phyloP scores from a whole-genome alignment of 1,284 basidiomycete genomes.

The Fomitiporia mediterranea region DNA sequence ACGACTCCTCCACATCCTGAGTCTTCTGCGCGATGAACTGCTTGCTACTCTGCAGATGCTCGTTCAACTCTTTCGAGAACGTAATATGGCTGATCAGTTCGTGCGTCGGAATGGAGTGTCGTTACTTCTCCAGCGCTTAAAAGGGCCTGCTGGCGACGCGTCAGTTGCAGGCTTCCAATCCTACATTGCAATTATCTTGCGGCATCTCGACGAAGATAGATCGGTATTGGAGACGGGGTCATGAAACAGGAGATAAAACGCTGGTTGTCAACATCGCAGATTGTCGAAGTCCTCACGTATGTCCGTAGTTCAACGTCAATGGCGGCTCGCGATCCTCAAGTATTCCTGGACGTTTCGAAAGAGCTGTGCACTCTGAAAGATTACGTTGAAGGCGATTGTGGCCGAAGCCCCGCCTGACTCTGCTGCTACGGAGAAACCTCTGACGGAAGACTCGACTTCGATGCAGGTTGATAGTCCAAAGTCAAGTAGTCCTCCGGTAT shows the following conservation, averaged over 20 bases:
- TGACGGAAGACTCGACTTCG: constrained; percentile 20
- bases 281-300: constrained; percentile 70
- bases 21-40: constrained; percentile 71
- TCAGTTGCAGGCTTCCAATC: constrained; percentile 68
- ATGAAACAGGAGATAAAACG: constrained; percentile 83
- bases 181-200: constrained; percentile 82
- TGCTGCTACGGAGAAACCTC: constrained; percentile 25
- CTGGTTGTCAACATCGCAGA: constrained; percentile 65
- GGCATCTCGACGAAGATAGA: constrained; percentile 85
- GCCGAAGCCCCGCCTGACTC: constrained; percentile 26
- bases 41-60: constrained; percentile 76
- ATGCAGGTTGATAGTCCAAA: constrained; percentile 67
- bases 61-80: constrained; percentile 76
- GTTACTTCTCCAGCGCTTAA: constrained; percentile 64
- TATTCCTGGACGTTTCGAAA: constrained; percentile 74
- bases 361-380: constrained; percentile 71
- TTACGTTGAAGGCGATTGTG: constrained; percentile 49
- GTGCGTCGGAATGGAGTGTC: constrained; percentile 59
- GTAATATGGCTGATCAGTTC: constrained; percentile 54
- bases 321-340: constrained; percentile 75
- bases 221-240: constrained; percentile 58
- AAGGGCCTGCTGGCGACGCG: constrained; percentile 41
- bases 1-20: constrained; percentile 56
- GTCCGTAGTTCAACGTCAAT: constrained; percentile 74
- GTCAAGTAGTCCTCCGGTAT: constrained; percentile 23